Base-by-base conservation (phyloP, 176 grass and related monocot species). In the Aegilops sharonensis region DNA sequence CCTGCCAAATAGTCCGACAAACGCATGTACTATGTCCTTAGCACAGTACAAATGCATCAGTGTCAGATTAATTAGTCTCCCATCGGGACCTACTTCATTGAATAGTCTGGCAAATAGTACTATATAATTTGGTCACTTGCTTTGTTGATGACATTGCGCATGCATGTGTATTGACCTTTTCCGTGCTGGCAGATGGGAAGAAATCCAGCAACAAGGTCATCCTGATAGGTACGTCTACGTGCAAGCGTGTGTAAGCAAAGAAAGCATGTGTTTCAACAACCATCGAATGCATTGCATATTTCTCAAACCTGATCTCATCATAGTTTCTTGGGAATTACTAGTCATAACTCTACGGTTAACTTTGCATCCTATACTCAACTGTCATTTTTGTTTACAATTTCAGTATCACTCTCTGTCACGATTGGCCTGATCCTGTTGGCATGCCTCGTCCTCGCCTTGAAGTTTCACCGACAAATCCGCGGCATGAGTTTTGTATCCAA, bases 401-500 rank as follows among this genome's bases (percentile, higher is more conserved):
- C 89, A 91, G 89, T 76, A n/a, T 84, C 89, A 3, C 0, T 84
- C 11, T 31, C 85, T 4, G 21, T 80, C 45, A n/a, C 76, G 34
- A 3, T 5, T 17, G 29, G 68, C 0, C 5, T 91, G 60, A 1
- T 59, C 7, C 17, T 91, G 1, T 0, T 76, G 30, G 67, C 11
- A 3, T 60, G 63, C 27, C 8, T 84, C 5, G 2, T 69, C 47
- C 1, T 75, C 37, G 64, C 47, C 61, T 57, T 87, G 36, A 81
- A 32, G 17, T 88, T 76, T 24, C 85, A 72, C 10, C 76, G 69
- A 62, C 81, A 17, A 15, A 50, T 84, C 1, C 69, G 4, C 4
- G 37, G 36, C 3, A 70, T 50, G 21, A 69, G 77, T 42, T 70
- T 88, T n/a, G 7, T 59, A 56, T 65, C 59, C 39, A 23, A 36